phyloP scores from a whole-genome alignment of 1,284 basidiomycete species.

The Malassezia pachydermatis region DNA sequence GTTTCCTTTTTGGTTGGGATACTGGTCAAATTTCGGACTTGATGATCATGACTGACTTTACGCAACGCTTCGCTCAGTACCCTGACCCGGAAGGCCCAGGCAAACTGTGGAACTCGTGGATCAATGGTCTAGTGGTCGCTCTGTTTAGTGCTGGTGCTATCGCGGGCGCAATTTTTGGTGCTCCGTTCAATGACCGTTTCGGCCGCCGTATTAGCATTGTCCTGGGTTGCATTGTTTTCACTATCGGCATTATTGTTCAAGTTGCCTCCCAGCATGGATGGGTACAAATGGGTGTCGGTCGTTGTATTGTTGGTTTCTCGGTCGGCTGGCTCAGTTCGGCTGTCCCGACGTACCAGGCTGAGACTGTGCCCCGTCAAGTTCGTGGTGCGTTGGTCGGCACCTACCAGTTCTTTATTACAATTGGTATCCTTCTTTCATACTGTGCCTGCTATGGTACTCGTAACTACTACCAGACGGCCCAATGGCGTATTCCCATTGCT shows the following conservation, averaged over 20 bases:
- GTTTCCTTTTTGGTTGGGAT: slow-evolving; percentile 63
- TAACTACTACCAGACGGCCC: slow-evolving; percentile 32
- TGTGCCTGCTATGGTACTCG: slow-evolving; percentile 42
- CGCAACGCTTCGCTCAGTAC: slow-evolving; percentile 54
- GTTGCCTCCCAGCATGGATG: slow-evolving; percentile 42
- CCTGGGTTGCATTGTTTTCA: slow-evolving; percentile 59
- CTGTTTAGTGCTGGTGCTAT: slow-evolving; percentile 53
- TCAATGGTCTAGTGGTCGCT: slow-evolving; percentile 58
- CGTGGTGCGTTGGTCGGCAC: slow-evolving; percentile 62
- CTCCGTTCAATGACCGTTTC: slow-evolving; percentile 56
- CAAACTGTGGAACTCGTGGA: slow-evolving; percentile 33
- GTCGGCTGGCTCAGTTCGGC: slow-evolving; percentile 55
- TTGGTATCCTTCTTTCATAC: slow-evolving; percentile 65
- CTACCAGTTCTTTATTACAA: slow-evolving; percentile 53
- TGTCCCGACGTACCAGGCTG: slow-evolving; percentile 66
- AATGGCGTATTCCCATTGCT: slow-evolving; percentile 62
- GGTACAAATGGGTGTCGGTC: slow-evolving; percentile 55
- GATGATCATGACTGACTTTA: slow-evolving; percentile 64
- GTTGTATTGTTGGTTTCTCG: slow-evolving; percentile 55
- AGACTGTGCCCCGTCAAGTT: slow-evolving; percentile 65
- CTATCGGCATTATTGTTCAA: slow-evolving; percentile 60
- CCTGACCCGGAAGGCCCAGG: not conserved
- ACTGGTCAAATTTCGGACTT: slow-evolving; percentile 70
- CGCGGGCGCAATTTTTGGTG: slow-evolving; percentile 41
- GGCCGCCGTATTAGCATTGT: slow-evolving; percentile 65